Conservation (phyloP, 805 yeast genomes). For the Nakazawaea wickerhamii region DNA sequence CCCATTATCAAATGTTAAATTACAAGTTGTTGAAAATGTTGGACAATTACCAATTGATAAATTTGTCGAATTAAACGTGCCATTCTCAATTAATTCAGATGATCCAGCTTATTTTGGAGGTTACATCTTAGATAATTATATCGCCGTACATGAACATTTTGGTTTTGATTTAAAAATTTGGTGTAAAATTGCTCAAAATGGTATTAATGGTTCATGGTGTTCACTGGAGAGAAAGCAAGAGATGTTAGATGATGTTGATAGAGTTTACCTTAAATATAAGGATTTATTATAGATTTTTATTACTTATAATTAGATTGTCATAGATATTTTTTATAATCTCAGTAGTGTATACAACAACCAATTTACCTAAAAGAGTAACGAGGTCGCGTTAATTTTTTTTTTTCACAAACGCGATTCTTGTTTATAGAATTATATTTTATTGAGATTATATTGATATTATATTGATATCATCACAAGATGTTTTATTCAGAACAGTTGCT, state of each 20-base stretch:
- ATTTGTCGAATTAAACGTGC: constrained; percentile 56
- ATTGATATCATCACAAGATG: constrained; percentile 25
- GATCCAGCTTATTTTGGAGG: constrained; percentile 86
- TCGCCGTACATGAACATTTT: constrained; percentile 59
- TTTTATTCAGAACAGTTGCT: constrained; percentile 47
- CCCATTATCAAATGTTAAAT: constrained; percentile 71
- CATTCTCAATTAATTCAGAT: constrained; percentile 72
- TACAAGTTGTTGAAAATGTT: constrained; percentile 68
- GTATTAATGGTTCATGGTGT: constrained; percentile 73
- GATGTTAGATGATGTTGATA: constrained; percentile 39
- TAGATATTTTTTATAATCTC: neutral
- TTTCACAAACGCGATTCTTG: no score
- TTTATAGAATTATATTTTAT: neutral
- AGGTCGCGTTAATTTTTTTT: no score
- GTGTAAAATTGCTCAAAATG: constrained; percentile 57
- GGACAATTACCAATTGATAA: constrained; percentile 59
- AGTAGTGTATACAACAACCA: neutral
- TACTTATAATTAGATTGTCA: neutral
- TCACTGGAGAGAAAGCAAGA: constrained; percentile 46
- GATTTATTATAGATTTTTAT: constrained; percentile 6
- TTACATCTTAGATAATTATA: constrained; percentile 73
- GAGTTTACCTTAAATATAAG: constrained; percentile 27
- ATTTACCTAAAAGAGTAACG: no score
- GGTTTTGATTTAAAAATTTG: constrained; percentile 57
- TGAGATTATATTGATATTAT: no score